Conservation (phyloP, 1,284 basidiomycete species). For the Porogramme epimiltina region DNA sequence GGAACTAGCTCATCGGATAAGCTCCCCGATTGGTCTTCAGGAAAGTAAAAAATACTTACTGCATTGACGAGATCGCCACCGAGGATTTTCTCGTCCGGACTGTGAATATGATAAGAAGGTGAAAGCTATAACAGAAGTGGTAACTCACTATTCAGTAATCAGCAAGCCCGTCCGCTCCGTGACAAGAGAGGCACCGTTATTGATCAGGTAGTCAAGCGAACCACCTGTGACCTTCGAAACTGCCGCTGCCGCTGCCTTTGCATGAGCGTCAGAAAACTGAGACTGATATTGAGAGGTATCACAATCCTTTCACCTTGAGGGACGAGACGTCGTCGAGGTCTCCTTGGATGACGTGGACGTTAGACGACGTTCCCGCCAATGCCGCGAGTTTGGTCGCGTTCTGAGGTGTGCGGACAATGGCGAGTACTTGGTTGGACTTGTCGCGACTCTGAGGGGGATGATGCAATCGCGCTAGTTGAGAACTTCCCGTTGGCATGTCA, state of each 20-base stretch:
- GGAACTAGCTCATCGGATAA: conserved; percentile 27
- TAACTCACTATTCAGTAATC: not conserved
- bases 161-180: not conserved
- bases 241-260: not conserved
- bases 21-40: not conserved
- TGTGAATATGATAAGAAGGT: not conserved
- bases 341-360: conserved; percentile 29
- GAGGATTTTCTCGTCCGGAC: conserved; percentile 18
- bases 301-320: conserved; percentile 22
- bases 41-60: conserved; percentile 13
- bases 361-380: conserved; percentile 22
- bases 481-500: conserved; percentile 1
- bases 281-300: no score
- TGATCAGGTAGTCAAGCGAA: not conserved
- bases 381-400: conserved; percentile 17
- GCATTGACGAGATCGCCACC: conserved; percentile 24
- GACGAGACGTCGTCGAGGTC: conserved; percentile 16
- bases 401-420: conserved; percentile 26
- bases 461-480: no score
- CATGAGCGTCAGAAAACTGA: not conserved
- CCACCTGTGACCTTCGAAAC: not conserved
- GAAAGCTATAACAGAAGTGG: not conserved
- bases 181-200: not conserved
- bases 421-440: conserved; percentile 29
- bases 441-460: conserved; percentile 5